Base-by-base conservation (phyloP, 106 monocot genomes). In the Cymbidium sinense region DNA sequence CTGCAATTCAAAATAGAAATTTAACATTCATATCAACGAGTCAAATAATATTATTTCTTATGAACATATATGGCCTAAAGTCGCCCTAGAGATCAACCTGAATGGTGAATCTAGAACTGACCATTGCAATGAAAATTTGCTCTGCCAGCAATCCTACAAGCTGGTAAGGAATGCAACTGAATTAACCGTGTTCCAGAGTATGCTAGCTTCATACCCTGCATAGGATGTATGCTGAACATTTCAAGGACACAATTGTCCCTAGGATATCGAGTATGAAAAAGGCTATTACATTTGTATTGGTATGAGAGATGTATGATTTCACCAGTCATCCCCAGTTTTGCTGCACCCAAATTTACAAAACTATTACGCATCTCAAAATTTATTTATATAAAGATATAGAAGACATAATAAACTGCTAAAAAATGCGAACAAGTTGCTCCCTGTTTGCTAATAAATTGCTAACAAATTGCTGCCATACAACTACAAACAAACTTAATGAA, bases 321-420 rank as follows among this genome's bases (percentile, higher is more conserved):
- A 52, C 88, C 71, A 71, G 80, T 81, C 81, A 80, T 84, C 87
- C 83, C 91, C 50, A 82, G 81, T 80, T 84, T 43, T 74, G 82
- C 95, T 95, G 95, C 95, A 95, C 36, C 61, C 37, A 91, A 89
- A 87, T 91, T 88, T 29, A 50, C 70, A 89, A 87, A 84, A 79
- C 78, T 89, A 88, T 93, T 78, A 93, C 84, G 21, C 35, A 70
- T 65, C 29, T 58, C 20, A 20, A 58, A 58, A 58, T 58, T 7
- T 12, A 65, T 65, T 65, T 65, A 58, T 47, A 47, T 47, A 58
- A 30, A 65, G 62, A 29, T 29, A 3, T 29, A 65, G 29, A 65
- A 29, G 30, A 65, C 12, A 29, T 65, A 65, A 65, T 13, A 65
- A 65, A 65, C 10, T 30, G 65, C 29, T 62, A 62, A 25, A 21